Evolutionary conservation across 805 yeast species (phyloP).

Genomic region (Candida adriatica): DNA sequence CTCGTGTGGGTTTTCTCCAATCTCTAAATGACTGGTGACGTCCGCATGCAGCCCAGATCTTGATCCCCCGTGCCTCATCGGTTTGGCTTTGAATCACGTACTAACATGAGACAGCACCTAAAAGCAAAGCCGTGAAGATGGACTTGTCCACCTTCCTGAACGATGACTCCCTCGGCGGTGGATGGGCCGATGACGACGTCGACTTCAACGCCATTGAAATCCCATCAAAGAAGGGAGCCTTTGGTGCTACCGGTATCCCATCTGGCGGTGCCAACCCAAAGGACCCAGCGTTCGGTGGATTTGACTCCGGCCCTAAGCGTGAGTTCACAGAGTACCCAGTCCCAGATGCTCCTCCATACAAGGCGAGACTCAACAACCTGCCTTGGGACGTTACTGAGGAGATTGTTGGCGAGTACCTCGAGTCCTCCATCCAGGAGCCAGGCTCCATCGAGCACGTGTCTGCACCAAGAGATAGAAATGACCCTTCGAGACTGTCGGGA

Average conservation of each 20-base stretch:
- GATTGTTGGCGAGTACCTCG: conserved; percentile 53
- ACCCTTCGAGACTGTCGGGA: conserved; percentile 69
- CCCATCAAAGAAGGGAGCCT: conserved; percentile 31
- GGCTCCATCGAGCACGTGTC: conserved; percentile 58
- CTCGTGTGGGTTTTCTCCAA: no score
- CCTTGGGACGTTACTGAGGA: conserved; percentile 76
- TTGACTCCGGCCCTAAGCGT: conserved; percentile 29
- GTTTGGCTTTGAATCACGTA: background rate
- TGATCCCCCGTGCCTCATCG: background rate
- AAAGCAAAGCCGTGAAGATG: conserved; percentile 67
- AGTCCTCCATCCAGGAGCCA: conserved; percentile 41
- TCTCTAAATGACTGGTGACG: no score
- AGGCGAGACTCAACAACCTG: conserved; percentile 82
- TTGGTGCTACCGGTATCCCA: conserved; percentile 23
- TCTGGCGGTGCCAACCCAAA: conserved; percentile 28
- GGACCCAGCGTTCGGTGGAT: conserved; percentile 33
- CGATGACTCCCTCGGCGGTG: conserved; percentile 65
- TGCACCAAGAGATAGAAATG: conserved; percentile 59
- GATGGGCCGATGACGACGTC: conserved; percentile 84
- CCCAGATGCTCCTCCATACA: conserved; percentile 88
- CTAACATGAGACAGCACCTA: conserved; percentile 41
- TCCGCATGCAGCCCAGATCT: background rate
- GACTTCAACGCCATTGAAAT: conserved; percentile 61
- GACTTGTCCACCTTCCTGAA: conserved; percentile 80
- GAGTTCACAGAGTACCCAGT: conserved; percentile 71